These are phyloP conservation scores for Babesia ovis DNA, from an alignment of 169 alveolate genomes.

Conservation along the genomic window DNA sequence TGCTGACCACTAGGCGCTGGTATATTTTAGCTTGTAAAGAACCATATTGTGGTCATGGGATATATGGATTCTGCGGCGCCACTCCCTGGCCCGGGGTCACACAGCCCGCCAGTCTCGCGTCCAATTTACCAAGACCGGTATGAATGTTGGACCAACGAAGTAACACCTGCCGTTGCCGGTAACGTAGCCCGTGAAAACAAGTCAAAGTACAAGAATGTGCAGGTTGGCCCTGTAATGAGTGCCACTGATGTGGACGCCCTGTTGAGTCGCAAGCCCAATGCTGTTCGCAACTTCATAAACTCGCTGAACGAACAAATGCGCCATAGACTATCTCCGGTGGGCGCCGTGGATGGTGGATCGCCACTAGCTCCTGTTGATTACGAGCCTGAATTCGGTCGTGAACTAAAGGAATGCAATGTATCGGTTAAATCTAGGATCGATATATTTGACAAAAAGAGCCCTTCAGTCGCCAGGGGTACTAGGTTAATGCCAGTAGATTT, in stretches of 20 bases:
- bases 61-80: background rate
- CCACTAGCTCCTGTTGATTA: background rate
- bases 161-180: background rate
- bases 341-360: background rate
- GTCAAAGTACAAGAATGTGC: conserved; percentile 31
- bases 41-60: background rate
- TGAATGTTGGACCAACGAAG: conserved; percentile 33
- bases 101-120: background rate
- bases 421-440: conserved; percentile 17
- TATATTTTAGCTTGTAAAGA: too few species aligned
- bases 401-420: conserved; percentile 18
- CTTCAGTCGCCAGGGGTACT: background rate
- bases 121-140: background rate
- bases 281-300: conserved; percentile 48
- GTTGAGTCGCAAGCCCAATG: conserved; percentile 51
- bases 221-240: conserved; percentile 41
- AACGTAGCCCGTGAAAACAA: conserved; percentile 21
- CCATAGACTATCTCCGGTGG: background rate
- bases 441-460: conserved; percentile 1
- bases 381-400: conserved; percentile 27
- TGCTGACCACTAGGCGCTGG: too few species aligned
- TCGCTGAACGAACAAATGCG: conserved; percentile 51
- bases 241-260: conserved; percentile 60
- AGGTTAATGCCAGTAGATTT: background rate
- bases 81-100: conserved; percentile 4